phyloP scores from a whole-genome alignment of 1,284 basidiomycete species.

The Xerocomus nothofagi region DNA sequence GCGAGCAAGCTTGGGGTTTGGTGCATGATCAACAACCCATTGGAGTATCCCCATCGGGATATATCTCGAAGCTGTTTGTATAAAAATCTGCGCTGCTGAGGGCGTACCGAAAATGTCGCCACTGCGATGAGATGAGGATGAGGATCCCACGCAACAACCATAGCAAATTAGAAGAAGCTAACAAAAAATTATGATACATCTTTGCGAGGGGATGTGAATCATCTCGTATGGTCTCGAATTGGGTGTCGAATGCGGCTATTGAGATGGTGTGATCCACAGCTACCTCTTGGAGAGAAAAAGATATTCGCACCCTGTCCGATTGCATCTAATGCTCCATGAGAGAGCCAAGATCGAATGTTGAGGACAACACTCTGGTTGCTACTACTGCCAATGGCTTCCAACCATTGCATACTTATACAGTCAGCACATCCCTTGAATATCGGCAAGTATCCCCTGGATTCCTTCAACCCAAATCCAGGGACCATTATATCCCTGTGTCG shows the following conservation, averaged over 20 bases:
- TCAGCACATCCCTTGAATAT: constrained; percentile 36
- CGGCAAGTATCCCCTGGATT: constrained; percentile 37
- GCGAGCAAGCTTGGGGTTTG: constrained; percentile 38
- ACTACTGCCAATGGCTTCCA: constrained; percentile 35
- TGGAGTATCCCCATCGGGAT: constrained; percentile 34
- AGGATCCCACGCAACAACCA: background rate
- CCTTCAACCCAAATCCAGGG: constrained; percentile 43
- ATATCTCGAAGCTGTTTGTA: constrained; percentile 12
- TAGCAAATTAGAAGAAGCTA: constrained; percentile 5
- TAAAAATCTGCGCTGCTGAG: constrained; percentile 18
- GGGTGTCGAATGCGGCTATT: constrained; percentile 44
- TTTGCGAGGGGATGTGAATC: constrained; percentile 40
- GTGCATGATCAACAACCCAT: constrained; percentile 37
- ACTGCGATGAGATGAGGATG: constrained; percentile 7
- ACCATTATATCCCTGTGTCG: constrained; percentile 45
- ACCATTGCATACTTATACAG: constrained; percentile 39
- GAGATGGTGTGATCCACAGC: background rate
- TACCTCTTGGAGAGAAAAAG: constrained; percentile 1
- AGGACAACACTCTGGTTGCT: constrained; percentile 34
- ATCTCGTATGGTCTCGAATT: constrained; percentile 37
- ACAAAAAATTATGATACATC: constrained; percentile 39
- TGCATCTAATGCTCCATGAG: constrained; percentile 43
- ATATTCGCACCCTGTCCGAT: constrained; percentile 42
- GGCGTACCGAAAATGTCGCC: constrained; percentile 22
- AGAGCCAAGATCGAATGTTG: constrained; percentile 41